Evolutionary conservation across 345 rosid species (phyloP).

Genomic region (Turritis glabra): DNA sequence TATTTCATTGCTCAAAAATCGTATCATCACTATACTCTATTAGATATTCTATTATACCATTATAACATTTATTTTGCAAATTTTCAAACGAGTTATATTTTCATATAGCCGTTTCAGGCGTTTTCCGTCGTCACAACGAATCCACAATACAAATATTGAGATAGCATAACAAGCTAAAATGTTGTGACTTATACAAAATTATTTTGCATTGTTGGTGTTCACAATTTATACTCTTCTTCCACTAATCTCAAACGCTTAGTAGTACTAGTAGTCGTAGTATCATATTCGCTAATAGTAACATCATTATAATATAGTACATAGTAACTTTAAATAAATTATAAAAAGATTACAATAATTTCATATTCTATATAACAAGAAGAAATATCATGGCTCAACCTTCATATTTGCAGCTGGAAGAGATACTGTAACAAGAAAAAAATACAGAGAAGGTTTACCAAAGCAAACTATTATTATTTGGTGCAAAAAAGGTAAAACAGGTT

Average conservation of each 20-base stretch:
- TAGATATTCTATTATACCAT: no score
- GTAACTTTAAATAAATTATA: not conserved
- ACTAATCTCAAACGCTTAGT: slow-evolving; percentile 21
- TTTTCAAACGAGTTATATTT: not conserved
- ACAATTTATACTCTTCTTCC: slow-evolving; percentile 14
- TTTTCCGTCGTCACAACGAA: not conserved
- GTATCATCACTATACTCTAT: no score
- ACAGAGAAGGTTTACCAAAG: not conserved
- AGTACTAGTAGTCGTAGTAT: not conserved
- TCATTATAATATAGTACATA: slow-evolving; percentile 35
- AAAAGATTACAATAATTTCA: slow-evolving; percentile 31
- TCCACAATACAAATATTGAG: not conserved
- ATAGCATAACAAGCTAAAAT: not conserved
- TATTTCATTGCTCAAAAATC: no score
- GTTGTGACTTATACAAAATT: not conserved
- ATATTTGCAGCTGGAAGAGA: slow-evolving; percentile 36
- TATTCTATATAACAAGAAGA: slow-evolving; percentile 34
- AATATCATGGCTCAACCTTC: slow-evolving; percentile 42
- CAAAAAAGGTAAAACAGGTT: not conserved
- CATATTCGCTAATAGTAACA: slow-evolving; percentile 36
- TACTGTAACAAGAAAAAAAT: slow-evolving; percentile 15
- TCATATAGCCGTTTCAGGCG: not conserved
- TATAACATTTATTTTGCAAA: not conserved
- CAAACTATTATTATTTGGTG: not conserved
- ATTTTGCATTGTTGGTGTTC: not conserved